Evolutionary conservation across 306 rosid species (phyloP), one percentile per base, ranked within the genome.

Genomic region (Trifolium pratense): DNA sequence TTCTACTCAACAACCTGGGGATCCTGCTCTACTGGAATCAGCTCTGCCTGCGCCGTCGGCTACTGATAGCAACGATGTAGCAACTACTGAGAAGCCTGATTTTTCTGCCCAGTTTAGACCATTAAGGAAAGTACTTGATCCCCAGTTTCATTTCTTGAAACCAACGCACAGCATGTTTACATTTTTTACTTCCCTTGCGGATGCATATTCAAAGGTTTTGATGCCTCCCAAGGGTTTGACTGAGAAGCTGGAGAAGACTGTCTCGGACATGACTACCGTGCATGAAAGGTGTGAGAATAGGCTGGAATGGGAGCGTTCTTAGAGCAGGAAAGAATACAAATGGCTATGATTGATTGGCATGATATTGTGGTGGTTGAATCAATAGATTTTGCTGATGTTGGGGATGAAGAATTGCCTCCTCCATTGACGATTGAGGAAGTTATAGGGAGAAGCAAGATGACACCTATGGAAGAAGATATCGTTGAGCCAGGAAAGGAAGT

Each of bases 271-370:
- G 97, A 91, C 92, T 6, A 91, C 91, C 29, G 96, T 91, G 40
- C 98, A 91, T 62, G 96, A 91, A 77, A 84, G 97, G 55, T 91
- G 97, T 66, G 92, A 84, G 81, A 90, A 89, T 63, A 87, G 98
- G 84, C 82, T 91, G 66, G 96, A 88, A 80, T 91, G 98, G 96
- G 98, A 94, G 76, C 91, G 90, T 1, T 94, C 98, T 1, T 91
- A 82, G 96, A 91, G 83, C 98, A 89, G 83, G 98, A 94, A 84
- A 89, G 95, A 77, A 14, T 88, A 51, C 91, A 89, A 34, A 94
- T 94, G 98, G 96, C 95, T 29, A 94, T 94, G 98, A 94, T 94
- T 77, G 98, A 94, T 83, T 94, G 98, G 97, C 97, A 94, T 87
- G 98, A 94, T 82, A 89, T 94, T 94, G 97, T 89, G 46, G 97